Evolutionary conservation across 2,329 filamentous ascomycete species (phyloP).

Genomic region (Epichloe amarillans): DNA sequence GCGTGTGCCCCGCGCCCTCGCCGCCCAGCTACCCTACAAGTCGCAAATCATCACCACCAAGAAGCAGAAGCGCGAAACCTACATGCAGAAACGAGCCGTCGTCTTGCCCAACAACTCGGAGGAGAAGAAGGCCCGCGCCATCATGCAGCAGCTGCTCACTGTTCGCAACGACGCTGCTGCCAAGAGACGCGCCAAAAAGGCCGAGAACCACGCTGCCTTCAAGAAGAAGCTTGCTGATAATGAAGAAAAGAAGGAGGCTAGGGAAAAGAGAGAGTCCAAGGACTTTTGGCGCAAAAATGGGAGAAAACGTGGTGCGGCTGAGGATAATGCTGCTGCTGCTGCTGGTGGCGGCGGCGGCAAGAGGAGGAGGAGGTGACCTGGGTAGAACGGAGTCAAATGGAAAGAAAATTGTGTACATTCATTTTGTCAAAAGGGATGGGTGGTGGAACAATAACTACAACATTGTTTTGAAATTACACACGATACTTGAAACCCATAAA

Average conservation of each 20-base stretch:
- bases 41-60: slow-evolving; percentile 76
- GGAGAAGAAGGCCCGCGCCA: slow-evolving; percentile 74
- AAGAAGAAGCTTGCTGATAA: slow-evolving; percentile 70
- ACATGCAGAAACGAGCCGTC: slow-evolving; percentile 93
- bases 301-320: slow-evolving; percentile 43
- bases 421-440: neutral
- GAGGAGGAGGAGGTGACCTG: slow-evolving; percentile 18
- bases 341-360: slow-evolving; percentile 24
- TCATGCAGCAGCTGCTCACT: slow-evolving; percentile 88
- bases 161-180: slow-evolving; percentile 81
- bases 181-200: slow-evolving; percentile 78
- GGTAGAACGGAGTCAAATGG: neutral
- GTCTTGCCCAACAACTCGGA: slow-evolving; percentile 65
- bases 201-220: slow-evolving; percentile 70
- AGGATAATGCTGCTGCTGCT: slow-evolving; percentile 24
- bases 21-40: slow-evolving; percentile 79
- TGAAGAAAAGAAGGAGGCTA: slow-evolving; percentile 69
- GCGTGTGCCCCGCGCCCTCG: slow-evolving; percentile 63
- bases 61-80: slow-evolving; percentile 68
- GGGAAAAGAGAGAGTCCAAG: slow-evolving; percentile 83
- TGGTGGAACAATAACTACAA: too few relatives aligned
- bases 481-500: too few relatives aligned
- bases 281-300: slow-evolving; percentile 91
- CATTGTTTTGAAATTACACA: too few relatives aligned
- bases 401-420: neutral